These are phyloP conservation scores for Lipomyces sp. DNA, from an alignment of 805 yeast species.

Conservation along the genomic window DNA sequence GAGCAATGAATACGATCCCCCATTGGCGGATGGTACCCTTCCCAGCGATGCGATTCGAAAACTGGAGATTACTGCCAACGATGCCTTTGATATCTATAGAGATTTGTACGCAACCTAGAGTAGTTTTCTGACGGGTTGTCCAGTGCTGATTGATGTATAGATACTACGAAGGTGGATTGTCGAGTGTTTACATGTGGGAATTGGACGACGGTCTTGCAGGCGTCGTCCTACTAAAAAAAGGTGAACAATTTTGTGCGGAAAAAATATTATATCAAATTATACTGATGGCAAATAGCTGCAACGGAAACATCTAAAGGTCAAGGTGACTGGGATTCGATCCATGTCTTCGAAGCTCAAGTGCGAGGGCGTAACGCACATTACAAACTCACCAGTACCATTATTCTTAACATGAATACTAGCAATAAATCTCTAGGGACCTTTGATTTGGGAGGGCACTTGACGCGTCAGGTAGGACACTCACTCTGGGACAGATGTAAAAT, in stretches of 20 bases:
- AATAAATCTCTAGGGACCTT: conserved; percentile 48
- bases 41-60: conserved; percentile 72
- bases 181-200: conserved; percentile 93
- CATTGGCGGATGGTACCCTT: conserved; percentile 68
- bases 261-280: background rate
- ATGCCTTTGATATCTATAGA: conserved; percentile 88
- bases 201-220: conserved; percentile 86
- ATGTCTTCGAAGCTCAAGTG: conserved; percentile 76
- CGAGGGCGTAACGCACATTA: conserved; percentile 53
- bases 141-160: conserved; percentile 11
- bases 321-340: conserved; percentile 91
- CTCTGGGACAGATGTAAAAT: background rate
- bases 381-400: conserved; percentile 84
- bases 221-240: conserved; percentile 81
- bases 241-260: conserved; percentile 22
- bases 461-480: conserved; percentile 61
- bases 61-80: conserved; percentile 81
- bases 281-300: conserved; percentile 3
- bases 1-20: conserved; percentile 70
- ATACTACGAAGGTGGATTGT: conserved; percentile 92
- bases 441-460: conserved; percentile 77
- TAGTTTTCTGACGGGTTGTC: background rate
- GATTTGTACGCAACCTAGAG: conserved; percentile 54
- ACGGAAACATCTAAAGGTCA: conserved; percentile 23
- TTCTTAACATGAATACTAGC: conserved; percentile 63